Base-by-base conservation (phyloP, 2,329 filamentous ascomycete species). In the Cercospora citrullina region DNA sequence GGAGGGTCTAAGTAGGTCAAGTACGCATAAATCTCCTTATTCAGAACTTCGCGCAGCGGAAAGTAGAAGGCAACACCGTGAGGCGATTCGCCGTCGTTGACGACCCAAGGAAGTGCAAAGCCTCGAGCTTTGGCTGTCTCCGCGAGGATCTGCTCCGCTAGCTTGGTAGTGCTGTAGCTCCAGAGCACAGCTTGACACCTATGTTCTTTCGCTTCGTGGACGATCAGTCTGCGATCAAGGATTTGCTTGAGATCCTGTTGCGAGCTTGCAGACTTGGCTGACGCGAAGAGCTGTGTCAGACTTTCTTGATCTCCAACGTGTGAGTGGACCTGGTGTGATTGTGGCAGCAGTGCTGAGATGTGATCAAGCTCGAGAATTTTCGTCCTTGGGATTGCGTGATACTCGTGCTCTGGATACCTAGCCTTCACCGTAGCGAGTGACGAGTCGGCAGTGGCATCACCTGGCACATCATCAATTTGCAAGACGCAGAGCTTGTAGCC, bases 91-190 rank as follows among this genome's bases (percentile, higher is more conserved):
- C 93, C 93, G 77, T 98, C 95, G 61, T 89, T 88, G 16, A 94
- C 87, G 73, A 91, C 87, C 89, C 90, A 94, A 0, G 94, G 92
- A 21, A 98, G 81, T 4, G 91, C 88, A 72, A 90, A 93, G 0
- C 94, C 95, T 60, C 94, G 87, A 1, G 95, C 95, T 80, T 97
- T 97, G 26, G 94, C 93, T 2, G 94, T 93, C 80, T 95, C 92
- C 6, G 92, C 85, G 14, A 99, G 87, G 0, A 93, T 92, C 75
- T 92, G 89, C 72, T 94, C 92, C 4, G 95, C 94, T 31, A 99
- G 87, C 16, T 89, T 87, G 5, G 93, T 97, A 21, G 95, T 97
- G 72, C 89, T 96, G 80, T 94, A 90, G 23, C 92, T 94, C 79
- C 95, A 90, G 1, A 98, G 80, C 51, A 98, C 85, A 12, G 88